Evolutionary conservation across 176 grass and related monocot genomes (phyloP).

Genomic region (Secale cereale): DNA sequence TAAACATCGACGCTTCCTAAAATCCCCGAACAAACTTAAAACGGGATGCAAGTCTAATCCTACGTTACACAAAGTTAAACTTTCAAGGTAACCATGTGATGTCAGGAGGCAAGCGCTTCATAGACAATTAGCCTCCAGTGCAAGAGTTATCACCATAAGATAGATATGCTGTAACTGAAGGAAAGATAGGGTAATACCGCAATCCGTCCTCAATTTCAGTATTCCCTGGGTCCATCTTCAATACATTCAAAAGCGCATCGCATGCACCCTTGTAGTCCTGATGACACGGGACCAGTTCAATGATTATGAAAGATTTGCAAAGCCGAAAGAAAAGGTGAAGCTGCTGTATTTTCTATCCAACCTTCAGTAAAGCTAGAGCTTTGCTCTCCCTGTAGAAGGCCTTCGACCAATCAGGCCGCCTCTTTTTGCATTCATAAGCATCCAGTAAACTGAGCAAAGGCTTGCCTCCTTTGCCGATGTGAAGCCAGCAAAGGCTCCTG

Average conservation of each 20-base stretch:
- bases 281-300: not conserved
- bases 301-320: not conserved
- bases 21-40: too few relatives aligned
- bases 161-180: not conserved
- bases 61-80: too few relatives aligned
- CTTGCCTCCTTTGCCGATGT: not conserved
- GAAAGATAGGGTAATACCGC: not conserved
- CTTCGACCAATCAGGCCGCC: slow-evolving; percentile 36
- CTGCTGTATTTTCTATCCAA: not conserved
- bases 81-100: too few relatives aligned
- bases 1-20: too few relatives aligned
- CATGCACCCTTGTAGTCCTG: slow-evolving; percentile 6
- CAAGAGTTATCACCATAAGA: not conserved
- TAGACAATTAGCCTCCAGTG: not conserved
- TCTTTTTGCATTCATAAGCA: slow-evolving; percentile 27
- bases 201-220: not conserved
- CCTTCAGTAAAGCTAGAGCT: slow-evolving; percentile 27
- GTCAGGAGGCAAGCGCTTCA: not conserved
- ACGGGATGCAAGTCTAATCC: too few relatives aligned
- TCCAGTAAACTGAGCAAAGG: slow-evolving; percentile 11
- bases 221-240: not conserved
- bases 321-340: not conserved
- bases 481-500: slow-evolving; percentile 24
- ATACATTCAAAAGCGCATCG: not conserved
- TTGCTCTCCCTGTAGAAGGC: slow-evolving; percentile 18